Base-by-base conservation (phyloP, 768 basidiomycete genomes). In the Lentinula detonsa region DNA sequence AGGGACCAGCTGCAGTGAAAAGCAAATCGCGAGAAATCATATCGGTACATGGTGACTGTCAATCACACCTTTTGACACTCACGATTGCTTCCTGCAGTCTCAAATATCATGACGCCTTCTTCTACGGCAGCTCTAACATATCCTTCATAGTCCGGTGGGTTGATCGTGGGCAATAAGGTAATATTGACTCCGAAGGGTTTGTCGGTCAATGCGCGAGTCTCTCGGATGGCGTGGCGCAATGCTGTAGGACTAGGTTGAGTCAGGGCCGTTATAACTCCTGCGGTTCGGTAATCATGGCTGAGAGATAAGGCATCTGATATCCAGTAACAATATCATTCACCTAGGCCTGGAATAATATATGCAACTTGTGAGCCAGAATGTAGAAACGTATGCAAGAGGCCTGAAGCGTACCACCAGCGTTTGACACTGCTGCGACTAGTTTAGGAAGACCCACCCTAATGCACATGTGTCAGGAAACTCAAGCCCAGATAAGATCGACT, bases 81-180 rank as follows among this genome's bases (percentile, higher is more conserved):
- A 93, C 92, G 91, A 66, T 88, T 94, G 67, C 91, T 92, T 5
- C 94, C 95, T 2, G 95, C 95, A 0, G 95, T 97, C 77, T 97
- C 95, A 68, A 95, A 92, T 46, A 96, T 87, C 67, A 72, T 79
- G n/a, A 96, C 82, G 6, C 92, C 92, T 69, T 95, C 94, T 63
- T 91, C 91, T 51, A 94, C 84, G 8, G 93, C 88, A 7, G 80
- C 92, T 39, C 86, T 77, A 0, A 90, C 90, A 66, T 88, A 94
- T 11, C 88, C 53, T 57, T 82, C 86, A 69, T 98, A 96, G 66
- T 95, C 92, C 2, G 95, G 95, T 0, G 94, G 93, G 60, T 86
- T 91, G 66, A 97, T 96, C 35, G 83, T 85, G 0, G 95, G 95
- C 23, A 96, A 78, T n/a, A 95, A 73, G 0, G 91, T 94, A 65